Percentiles rank a stretch among this genome's conserved stretches.
Evolutionary conservation across 1,284 basidiomycete species (phyloP).

Genomic region (Sanghuangporus sanghuang): DNA sequence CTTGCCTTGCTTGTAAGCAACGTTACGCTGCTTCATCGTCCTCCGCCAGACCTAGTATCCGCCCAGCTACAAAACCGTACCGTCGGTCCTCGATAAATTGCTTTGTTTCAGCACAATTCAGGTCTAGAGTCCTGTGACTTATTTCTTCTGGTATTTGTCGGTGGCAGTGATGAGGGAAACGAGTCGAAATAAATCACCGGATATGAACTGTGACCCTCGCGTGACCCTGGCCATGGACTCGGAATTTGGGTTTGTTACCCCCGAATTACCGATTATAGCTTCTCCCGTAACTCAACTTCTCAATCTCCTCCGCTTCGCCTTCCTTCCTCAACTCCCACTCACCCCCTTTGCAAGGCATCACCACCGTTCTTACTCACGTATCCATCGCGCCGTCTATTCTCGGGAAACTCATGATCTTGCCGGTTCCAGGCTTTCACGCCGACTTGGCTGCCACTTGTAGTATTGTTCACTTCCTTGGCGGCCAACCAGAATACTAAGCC

Average conservation of each 20-base stretch:
- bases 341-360: background rate
- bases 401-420: background rate
- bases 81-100: background rate
- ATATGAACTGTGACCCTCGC: background rate
- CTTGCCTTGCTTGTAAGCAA: background rate
- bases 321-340: background rate
- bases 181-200: background rate
- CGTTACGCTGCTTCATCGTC: background rate
- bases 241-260: background rate
- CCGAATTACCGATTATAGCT: conserved; percentile 3
- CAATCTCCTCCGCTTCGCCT: background rate
- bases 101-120: background rate
- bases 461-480: background rate
- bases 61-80: background rate
- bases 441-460: background rate
- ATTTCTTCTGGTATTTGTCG: background rate
- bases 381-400: conserved; percentile 3
- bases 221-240: background rate
- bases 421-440: background rate
- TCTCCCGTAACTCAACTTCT: background rate
- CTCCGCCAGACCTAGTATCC: background rate
- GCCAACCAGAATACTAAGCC: background rate
- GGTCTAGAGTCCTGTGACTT: background rate
- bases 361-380: background rate
- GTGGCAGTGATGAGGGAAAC: background rate